Conservation (phyloP, 1,284 basidiomycete genomes). For the Cutaneotrichosporon sp. region DNA sequence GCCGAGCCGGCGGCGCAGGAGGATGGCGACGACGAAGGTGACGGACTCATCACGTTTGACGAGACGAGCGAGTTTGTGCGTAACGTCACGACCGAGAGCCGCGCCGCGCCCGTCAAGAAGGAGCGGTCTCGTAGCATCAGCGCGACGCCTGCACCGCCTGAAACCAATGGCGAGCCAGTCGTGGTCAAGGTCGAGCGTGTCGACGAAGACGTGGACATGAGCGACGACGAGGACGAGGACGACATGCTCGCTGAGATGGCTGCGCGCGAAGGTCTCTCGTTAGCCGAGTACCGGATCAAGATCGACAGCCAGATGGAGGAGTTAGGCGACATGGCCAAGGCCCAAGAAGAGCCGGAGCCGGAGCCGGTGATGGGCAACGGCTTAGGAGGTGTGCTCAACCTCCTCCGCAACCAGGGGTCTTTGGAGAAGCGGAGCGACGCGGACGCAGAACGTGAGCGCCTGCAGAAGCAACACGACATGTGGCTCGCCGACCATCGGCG, state of each 20-base stretch:
- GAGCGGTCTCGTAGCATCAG: conserved; percentile 38
- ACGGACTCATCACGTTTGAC: conserved; percentile 78
- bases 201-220: conserved; percentile 58
- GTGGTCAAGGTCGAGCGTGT: conserved; percentile 54
- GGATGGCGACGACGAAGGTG: conserved; percentile 63
- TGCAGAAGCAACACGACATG: conserved; percentile 79
- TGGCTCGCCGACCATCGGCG: conserved; percentile 86
- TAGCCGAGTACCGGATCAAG: conserved; percentile 51
- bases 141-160: conserved; percentile 21
- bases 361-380: conserved; percentile 76
- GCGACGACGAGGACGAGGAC: conserved; percentile 71
- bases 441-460: conserved; percentile 59
- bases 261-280: conserved; percentile 49
- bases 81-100: conserved; percentile 64
- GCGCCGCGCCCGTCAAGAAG: conserved; percentile 44
- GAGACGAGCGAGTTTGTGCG: conserved; percentile 97
- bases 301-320: conserved; percentile 51
- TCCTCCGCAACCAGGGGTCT: conserved; percentile 90
- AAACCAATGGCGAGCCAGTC: background rate
- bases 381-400: conserved; percentile 80
- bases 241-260: conserved; percentile 55
- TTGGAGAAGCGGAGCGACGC: conserved; percentile 67
- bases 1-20: conserved; percentile 55
- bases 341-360: conserved; percentile 37
- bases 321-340: conserved; percentile 70